phyloP scores from a whole-genome alignment of 1,284 basidiomycete species.

The Austropuccinia psidii region DNA sequence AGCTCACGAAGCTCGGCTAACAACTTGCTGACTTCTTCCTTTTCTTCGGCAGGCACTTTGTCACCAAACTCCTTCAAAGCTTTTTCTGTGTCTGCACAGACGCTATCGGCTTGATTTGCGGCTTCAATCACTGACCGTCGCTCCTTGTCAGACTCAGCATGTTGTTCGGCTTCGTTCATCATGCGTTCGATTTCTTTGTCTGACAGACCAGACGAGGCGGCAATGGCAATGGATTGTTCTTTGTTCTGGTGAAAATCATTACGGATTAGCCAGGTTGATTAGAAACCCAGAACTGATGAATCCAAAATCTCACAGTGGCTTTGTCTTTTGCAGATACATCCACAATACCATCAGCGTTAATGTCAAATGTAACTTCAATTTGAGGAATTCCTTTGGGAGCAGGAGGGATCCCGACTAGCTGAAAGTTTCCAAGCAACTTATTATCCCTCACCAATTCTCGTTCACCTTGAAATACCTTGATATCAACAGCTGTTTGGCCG shows the following conservation, averaged over 20 bases:
- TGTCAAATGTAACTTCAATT: slow-evolving; percentile 98
- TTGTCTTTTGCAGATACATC: slow-evolving; percentile 95
- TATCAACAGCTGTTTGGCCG: slow-evolving; percentile 83
- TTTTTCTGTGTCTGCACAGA: slow-evolving; percentile 92
- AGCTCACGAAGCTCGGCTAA: slow-evolving; percentile 81
- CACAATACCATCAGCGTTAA: slow-evolving; percentile 96
- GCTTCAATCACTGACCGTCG: slow-evolving; percentile 87
- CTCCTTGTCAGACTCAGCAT: slow-evolving; percentile 56
- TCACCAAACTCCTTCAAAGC: slow-evolving; percentile 97
- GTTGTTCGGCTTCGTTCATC: slow-evolving; percentile 84
- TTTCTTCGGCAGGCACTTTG: slow-evolving; percentile 82
- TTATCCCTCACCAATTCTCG: slow-evolving; percentile 95
- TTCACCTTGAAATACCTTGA: slow-evolving; percentile 78
- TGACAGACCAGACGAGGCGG: slow-evolving; percentile 89
- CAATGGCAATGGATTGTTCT: slow-evolving; percentile 88
- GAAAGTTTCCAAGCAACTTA: slow-evolving; percentile 99
- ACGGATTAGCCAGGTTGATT: no score
- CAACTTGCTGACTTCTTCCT: slow-evolving; percentile 83
- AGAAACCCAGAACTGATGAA: neutral
- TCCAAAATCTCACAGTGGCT: slow-evolving; percentile 60
- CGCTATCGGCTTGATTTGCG: slow-evolving; percentile 91
- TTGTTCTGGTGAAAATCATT: slow-evolving; percentile 60
- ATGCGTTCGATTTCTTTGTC: slow-evolving; percentile 97
- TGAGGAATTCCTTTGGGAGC: slow-evolving; percentile 97
- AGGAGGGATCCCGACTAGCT: slow-evolving; percentile 93